Conservation (phyloP, 208 protist species). For the Entamoeba dispar region DNA sequence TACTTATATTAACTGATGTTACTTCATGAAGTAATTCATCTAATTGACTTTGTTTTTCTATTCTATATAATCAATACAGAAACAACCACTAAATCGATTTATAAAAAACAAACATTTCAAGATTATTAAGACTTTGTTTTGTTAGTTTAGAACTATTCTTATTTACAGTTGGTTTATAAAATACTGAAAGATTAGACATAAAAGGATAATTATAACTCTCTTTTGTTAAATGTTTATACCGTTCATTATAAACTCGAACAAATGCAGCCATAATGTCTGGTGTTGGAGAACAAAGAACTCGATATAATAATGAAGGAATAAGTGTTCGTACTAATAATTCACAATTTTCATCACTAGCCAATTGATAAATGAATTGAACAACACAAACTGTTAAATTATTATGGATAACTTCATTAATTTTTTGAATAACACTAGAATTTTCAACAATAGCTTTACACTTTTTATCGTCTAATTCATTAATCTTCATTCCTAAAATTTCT, state of each 20-base stretch:
- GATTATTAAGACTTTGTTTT: not conserved
- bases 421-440: not conserved
- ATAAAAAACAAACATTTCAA: not conserved
- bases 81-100: not conserved
- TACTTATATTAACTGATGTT: not conserved
- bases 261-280: not conserved
- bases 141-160: not conserved
- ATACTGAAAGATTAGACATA: not conserved
- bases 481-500: not conserved
- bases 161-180: not conserved
- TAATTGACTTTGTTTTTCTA: not conserved
- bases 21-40: not conserved
- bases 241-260: not conserved
- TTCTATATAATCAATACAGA: not conserved
- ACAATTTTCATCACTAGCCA: not conserved
- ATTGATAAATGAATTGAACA: not conserved
- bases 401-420: not conserved
- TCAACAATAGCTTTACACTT: not conserved
- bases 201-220: not conserved
- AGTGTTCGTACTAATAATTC: not conserved
- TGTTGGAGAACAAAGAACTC: not conserved
- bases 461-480: not conserved
- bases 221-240: not conserved
- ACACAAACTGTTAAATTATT: not conserved
- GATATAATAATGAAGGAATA: not conserved